Evolutionary conservation across 2,329 filamentous ascomycete genomes (phyloP), one percentile per base, ranked within the genome.

Genomic region (Neospermospora avenae): DNA sequence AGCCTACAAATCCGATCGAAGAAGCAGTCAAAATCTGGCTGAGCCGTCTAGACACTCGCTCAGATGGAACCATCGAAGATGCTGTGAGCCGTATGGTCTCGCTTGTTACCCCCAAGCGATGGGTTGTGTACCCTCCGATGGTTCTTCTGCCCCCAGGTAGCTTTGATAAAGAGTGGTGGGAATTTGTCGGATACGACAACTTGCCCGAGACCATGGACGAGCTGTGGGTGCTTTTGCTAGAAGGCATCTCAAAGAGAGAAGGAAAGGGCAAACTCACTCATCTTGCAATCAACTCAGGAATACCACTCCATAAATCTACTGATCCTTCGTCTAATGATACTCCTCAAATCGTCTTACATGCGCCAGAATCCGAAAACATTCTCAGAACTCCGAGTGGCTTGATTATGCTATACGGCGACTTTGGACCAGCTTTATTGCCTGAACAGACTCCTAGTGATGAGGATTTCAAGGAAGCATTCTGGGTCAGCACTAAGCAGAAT

Each of bases 401-500:
- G 31, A 80, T 81, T 2, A 86, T 88, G 20, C 76, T 97, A 0
- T 77, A 87, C 71, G 92, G 92, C 22, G 79, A 88, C 71, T 96
- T 96, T 72, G 91, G 91, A 0, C 80, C 84, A 0, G 51, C 73
- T 45, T 67, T 53, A 22, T 52, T 34, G 16, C 61, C 64, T 2
- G 57, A 44, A 7, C 18, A 45, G 14, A 11, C 18, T 1, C 68
- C 55, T 0, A 65, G 22, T 11, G 57, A 69, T 1, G 55, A 69
- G 1, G 88, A 93, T 69, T 89, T 96, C 60, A 72, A 78, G 0
- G 60, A 72, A 1, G 87, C 91, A 0, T 84, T 96, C 63, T 98
- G 93, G 93, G 89, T 89, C 0, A 83, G 81, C 13, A 87, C 88
- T 4, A 84, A 81, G 55, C 92, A 96, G 72, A 90, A 91, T 70